Conservation (phyloP, 2,329 filamentous ascomycete species). For the Grosmannia serpens region DNA sequence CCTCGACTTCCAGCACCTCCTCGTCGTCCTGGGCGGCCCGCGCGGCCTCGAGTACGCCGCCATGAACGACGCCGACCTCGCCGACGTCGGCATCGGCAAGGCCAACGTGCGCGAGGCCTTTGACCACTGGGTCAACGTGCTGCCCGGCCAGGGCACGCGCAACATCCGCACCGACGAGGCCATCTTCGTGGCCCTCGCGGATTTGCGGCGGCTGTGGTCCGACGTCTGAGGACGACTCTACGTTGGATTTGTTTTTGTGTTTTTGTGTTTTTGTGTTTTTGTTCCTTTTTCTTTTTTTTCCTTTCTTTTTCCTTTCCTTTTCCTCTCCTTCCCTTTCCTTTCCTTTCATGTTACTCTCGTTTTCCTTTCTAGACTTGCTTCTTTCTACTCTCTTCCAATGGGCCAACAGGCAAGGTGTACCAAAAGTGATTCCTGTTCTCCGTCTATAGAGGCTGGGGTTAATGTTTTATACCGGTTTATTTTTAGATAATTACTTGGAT, state of each 20-base stretch:
- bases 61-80: conserved; percentile 43
- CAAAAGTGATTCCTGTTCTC: too few relatives aligned
- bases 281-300: too few relatives aligned
- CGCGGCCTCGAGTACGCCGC: conserved; percentile 69
- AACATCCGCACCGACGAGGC: conserved; percentile 80
- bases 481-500: too few relatives aligned
- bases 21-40: conserved; percentile 73
- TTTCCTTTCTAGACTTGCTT: too few relatives aligned
- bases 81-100: conserved; percentile 50
- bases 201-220: conserved; percentile 49
- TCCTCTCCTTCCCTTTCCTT: too few relatives aligned
- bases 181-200: conserved; percentile 63
- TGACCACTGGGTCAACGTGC: conserved; percentile 73
- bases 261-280: too few relatives aligned
- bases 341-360: too few relatives aligned
- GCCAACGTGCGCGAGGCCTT: conserved; percentile 60
- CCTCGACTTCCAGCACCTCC: conserved; percentile 52
- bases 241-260: not conserved
- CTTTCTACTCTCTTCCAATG: too few relatives aligned
- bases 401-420: too few relatives aligned
- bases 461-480: too few relatives aligned
- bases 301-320: too few relatives aligned
- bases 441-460: too few relatives aligned
- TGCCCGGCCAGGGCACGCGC: conserved; percentile 69
- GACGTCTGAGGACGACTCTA: conserved; percentile 11